phyloP scores from a whole-genome alignment of 768 basidiomycete genomes.

The Kwoniella newhampshirensis region DNA sequence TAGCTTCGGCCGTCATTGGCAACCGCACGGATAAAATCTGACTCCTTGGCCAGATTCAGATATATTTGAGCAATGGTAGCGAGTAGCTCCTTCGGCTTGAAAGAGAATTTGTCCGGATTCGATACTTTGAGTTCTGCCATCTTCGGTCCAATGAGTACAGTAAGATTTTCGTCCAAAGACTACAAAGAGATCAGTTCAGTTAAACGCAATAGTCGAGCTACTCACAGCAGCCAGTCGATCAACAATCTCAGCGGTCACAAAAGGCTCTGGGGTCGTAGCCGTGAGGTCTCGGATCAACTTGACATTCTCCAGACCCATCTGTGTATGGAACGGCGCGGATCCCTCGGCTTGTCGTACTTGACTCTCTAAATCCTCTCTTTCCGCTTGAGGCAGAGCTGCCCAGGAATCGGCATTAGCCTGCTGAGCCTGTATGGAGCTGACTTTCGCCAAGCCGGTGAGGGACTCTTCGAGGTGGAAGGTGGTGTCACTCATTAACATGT shows the following conservation, averaged over 20 bases:
- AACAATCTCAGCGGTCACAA: constrained; percentile 95
- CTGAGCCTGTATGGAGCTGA: constrained; percentile 78
- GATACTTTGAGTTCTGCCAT: constrained; percentile 81
- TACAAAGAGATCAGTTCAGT: constrained; percentile 1
- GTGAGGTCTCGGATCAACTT: constrained; percentile 88
- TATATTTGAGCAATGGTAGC: constrained; percentile 87
- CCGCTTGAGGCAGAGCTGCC: constrained; percentile 64
- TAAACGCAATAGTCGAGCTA: constrained; percentile 62
- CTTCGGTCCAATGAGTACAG: constrained; percentile 81
- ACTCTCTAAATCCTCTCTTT: constrained; percentile 80
- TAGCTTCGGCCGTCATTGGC: constrained; percentile 95
- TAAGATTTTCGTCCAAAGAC: constrained; percentile 81
- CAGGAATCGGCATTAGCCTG: constrained; percentile 76
- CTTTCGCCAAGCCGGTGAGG: constrained; percentile 80
- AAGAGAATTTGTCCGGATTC: constrained; percentile 83
- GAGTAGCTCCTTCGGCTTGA: constrained; percentile 77
- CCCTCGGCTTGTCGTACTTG: constrained; percentile 77
- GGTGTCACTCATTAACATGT: constrained; percentile 98
- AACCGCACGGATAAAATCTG: constrained; percentile 77
- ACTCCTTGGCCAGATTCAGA: constrained; percentile 77
- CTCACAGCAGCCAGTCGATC: constrained; percentile 88
- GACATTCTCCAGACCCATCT: constrained; percentile 84
- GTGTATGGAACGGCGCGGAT: constrained; percentile 79
- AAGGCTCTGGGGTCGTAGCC: constrained; percentile 83
- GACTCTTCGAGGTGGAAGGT: constrained; percentile 98